Evolutionary conservation across 73 alveolate genomes (phyloP).

Genomic region (Tetrahymena elliotti): DNA sequence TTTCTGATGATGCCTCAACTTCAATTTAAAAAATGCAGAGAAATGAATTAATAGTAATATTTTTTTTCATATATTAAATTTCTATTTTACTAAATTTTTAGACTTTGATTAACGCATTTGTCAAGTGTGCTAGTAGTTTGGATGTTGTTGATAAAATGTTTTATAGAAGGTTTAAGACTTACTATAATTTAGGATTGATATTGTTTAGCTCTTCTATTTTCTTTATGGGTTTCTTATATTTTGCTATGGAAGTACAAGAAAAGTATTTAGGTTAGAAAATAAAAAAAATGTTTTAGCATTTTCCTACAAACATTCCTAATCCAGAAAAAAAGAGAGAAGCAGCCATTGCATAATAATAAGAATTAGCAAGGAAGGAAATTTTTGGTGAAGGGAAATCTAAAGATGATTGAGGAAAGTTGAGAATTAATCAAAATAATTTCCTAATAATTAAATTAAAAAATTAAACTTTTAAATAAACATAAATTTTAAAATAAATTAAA

Average conservation of each 20-base stretch:
- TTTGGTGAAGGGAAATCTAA: background rate
- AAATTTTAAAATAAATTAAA: no score
- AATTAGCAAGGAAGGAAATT: background rate
- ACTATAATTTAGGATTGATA: background rate
- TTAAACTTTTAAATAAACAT: background rate
- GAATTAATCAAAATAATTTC: background rate
- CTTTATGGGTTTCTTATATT: background rate
- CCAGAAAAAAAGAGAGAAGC: background rate
- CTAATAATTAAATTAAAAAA: background rate
- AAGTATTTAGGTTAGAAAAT: background rate
- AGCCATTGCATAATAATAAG: background rate
- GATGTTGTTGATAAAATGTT: background rate
- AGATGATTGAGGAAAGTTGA: background rate
- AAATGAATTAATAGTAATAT: conserved; percentile 59
- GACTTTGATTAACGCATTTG: background rate
- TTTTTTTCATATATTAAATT: background rate
- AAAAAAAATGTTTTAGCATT: background rate
- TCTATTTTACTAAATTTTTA: background rate
- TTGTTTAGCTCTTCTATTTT: background rate
- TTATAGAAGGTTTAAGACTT: background rate
- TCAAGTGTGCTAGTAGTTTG: background rate
- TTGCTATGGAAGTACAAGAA: background rate
- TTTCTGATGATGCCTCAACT: conserved; percentile 43
- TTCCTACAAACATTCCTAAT: background rate
- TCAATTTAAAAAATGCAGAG: conserved; percentile 51